Evolutionary conservation across 805 yeast species (phyloP).

Genomic region (Priceomyces melissophilus): DNA sequence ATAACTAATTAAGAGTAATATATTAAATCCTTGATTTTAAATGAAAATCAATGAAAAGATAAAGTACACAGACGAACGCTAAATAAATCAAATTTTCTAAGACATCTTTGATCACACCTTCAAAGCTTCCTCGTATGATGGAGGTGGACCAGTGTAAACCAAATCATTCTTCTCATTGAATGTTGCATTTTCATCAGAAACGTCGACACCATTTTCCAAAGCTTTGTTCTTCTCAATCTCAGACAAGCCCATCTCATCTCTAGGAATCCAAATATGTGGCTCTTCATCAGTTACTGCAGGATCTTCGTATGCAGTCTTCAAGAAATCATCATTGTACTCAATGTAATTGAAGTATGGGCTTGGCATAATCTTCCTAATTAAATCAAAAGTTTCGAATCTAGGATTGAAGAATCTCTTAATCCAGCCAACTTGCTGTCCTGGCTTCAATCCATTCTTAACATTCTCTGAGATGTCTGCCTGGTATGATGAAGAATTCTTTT

Average conservation of each 20-base stretch:
- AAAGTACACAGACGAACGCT: too few relatives aligned
- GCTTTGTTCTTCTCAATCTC: constrained; percentile 56
- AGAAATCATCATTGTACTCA: constrained; percentile 39
- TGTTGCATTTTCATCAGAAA: constrained; percentile 55
- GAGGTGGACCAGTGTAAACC: constrained; percentile 62
- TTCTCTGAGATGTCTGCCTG: constrained; percentile 1
- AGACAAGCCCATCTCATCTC: constrained; percentile 65
- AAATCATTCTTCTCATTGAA: constrained; percentile 57
- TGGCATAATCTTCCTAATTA: constrained; percentile 45
- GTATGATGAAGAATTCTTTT: neutral
- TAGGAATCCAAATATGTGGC: constrained; percentile 70
- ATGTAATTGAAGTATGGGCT: constrained; percentile 35
- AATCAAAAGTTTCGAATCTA: constrained; percentile 43
- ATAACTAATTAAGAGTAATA: too few relatives aligned
- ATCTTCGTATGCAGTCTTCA: constrained; percentile 46
- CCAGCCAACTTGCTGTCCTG: constrained; percentile 24
- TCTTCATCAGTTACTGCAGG: constrained; percentile 55
- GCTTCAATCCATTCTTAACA: constrained; percentile 10
- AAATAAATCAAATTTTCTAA: too few relatives aligned
- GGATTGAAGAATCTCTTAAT: constrained; percentile 46
- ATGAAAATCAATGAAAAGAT: too few relatives aligned
- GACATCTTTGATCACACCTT: constrained; percentile 20
- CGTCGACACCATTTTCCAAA: constrained; percentile 50
- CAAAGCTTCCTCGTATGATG: constrained; percentile 56
- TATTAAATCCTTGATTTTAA: too few relatives aligned